Conservation (phyloP, 345 rosid genomes). For the Eucalyptus polyanthemos region DNA sequence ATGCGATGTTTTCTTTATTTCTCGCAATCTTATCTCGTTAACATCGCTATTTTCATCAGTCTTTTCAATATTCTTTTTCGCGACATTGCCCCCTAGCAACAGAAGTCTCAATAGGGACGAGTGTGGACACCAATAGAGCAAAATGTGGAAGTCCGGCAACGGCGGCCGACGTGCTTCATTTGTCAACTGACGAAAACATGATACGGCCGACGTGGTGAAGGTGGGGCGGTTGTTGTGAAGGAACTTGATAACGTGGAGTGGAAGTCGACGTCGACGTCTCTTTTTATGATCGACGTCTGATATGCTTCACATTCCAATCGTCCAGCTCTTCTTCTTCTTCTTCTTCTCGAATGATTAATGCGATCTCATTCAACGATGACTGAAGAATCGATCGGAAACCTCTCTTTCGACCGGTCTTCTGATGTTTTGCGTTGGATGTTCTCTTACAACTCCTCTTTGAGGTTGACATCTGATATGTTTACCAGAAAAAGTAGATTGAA, state of each 20-base stretch:
- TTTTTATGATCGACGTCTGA: not conserved
- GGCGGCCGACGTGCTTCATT: not conserved
- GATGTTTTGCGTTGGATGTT: not conserved
- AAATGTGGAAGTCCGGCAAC: not conserved
- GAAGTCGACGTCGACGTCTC: not conserved
- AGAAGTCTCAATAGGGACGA: not conserved
- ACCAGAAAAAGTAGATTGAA: not conserved
- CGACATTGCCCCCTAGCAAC: not conserved
- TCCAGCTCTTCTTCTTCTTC: not conserved
- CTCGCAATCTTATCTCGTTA: not conserved
- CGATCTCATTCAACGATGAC: not conserved
- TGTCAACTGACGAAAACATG: not conserved
- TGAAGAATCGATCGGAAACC: not conserved
- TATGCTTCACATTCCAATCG: not conserved
- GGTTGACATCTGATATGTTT: not conserved
- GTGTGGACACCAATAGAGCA: not conserved
- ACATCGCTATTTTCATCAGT: accelerated
- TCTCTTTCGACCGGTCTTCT: not conserved
- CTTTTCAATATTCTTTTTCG: not conserved
- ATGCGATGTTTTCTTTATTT: not conserved
- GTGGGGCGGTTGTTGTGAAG: not conserved
- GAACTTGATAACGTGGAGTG: not conserved
- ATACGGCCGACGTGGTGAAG: not conserved
- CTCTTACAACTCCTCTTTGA: too few relatives aligned
- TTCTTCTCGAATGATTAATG: not conserved